Base-by-base conservation (phyloP, 257 asterid species). In the Galeopsis tetrahit region DNA sequence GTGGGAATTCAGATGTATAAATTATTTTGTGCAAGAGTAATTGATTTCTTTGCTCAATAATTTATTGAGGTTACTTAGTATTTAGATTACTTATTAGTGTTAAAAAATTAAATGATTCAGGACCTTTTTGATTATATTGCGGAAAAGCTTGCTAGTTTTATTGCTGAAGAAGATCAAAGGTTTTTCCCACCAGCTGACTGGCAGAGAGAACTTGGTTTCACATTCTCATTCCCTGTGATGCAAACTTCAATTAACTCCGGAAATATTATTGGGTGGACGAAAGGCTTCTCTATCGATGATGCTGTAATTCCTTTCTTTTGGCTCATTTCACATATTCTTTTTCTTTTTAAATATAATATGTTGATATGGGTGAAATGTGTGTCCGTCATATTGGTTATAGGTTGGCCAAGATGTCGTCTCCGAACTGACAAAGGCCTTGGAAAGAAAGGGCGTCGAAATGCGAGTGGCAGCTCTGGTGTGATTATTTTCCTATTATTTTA, bases 321-420 rank as follows among this genome's bases (percentile, higher is more conserved):
- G 17, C 72, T 72, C 59, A 5, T 66, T 33, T 51, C 62, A 32
- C 39, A 43, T 53, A 36, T 40, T 57, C 68, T 21, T 21, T 21
- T 21, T 21, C 1, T 21, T 21, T n/a, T n/a, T n/a, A n/a, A n/a
- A n/a, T n/a, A n/a, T n/a, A n/a, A n/a, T 21, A 21, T 1, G 28
- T 21, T 21, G 28, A 21, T 21, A 21, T 21, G 28, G 0, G 28
- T 21, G 28, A 21, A 21, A 21, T 21, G 28, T 21, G 28, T 21
- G 32, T 51, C 14, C 42, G 17, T 59, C 55, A 38, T 21, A 43
- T 14, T 59, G 73, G 59, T 73, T 60, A 71, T 68, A 92, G 98
- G 96, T 90, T 64, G 96, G 98, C 72, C 82, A 83, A 78, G 98
- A 92, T 56, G 90, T 90, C 35, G 97, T 90, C 36, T 83, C 78